Evolutionary conservation across 2,329 filamentous ascomycete genomes (phyloP), one percentile per base, ranked within the genome.

Genomic region (Aspergillus bombycis): DNA sequence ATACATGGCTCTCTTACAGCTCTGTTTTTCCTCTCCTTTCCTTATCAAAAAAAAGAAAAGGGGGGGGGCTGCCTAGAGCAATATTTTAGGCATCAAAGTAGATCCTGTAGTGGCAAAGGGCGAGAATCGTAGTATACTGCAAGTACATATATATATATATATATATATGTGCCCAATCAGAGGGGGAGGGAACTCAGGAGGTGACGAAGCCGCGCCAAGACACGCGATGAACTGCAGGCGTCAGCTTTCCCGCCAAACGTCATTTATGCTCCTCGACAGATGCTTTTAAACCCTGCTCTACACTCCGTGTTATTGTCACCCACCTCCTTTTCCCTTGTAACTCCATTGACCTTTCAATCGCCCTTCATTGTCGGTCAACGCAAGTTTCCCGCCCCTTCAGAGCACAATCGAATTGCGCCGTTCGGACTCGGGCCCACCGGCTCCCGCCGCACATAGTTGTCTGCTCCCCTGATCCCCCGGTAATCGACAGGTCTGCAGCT

Each of bases 401-500:
- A 23, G 60, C 52, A 57, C 57, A 57, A 61, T 58, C 57, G 45
- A 45, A 63, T 63, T 65, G 68, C 67, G 65, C 68, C 67, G 68
- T 67, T 61, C 63, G 63, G 63, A 67, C 58, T 71, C 60, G 65
- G 68, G 62, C 63, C 64, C 62, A 68, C 69, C 66, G 65, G 65
- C 66, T 67, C 54, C 58, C 60, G 62, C 64, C 52, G 62, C 64
- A 54, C 65, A 66, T 56, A 65, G 58, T 62, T 43, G 34, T 45
- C 64, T 56, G 61, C 57, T 64, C 68, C 71, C 70, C 70, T 74
- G 68, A 70, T 36, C 62, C 58, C 65, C 62, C 58, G 45, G 53
- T 50, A 60, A 65, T 61, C 55, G 62, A 68, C 58, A 67, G 66
- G 59, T 70, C 72, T 56, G 81, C 85, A 75, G 85, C 86, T 14